Evolutionary conservation across 2,329 filamentous ascomycete genomes (phyloP), one percentile per base, ranked within the genome.

Genomic region (Fusarium praegraminearum): DNA sequence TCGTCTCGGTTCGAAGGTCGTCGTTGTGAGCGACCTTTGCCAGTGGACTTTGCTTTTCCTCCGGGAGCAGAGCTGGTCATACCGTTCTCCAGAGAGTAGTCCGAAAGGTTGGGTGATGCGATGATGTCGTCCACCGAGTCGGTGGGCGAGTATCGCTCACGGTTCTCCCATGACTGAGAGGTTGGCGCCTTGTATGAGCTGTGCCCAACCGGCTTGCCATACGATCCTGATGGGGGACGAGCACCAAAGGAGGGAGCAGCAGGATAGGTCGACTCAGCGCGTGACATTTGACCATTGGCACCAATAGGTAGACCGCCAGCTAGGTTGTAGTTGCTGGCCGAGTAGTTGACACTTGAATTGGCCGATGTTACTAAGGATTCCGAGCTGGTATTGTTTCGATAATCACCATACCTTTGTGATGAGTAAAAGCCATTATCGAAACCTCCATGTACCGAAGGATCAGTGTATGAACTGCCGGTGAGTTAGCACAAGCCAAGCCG

Each of bases 1-100:
- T 96, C 93, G 83, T 97, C 93, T 65, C 93, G 87, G 81, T 94
- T 94, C 43, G 91, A 93, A 28, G 92, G 89, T 32, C 91, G 87
- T 73, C 91, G 86, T 76, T 92, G 90, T 18, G 86, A 81, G 41
- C 84, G 82, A 53, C 80, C 79, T 74, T 87, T 87, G 52, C 82
- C 80, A 50, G 79, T 80, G 43, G 78, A 76, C 73, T 85, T 87
- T 62, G 80, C 78, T 71, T 84, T 85, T 40, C 66, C 71, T 67
- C 79, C 80, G 5, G 80, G 77, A 35, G 80, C 78, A 36, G 79
- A 75, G 57, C 79, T 73, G 44, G 80, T 78, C 46, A 81, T 80
- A 52, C 81, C 80, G 71, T 85, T 84, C 54, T 90, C 88, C 69
- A 87, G 77, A 8, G 85, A 85, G 73, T 87, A 87, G 69, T 90